Percentiles rank a stretch among this genome's conserved stretches.
phyloP scores from a whole-genome alignment of 2,329 filamentous ascomycete species.

The Cladosporium halotolerans region DNA sequence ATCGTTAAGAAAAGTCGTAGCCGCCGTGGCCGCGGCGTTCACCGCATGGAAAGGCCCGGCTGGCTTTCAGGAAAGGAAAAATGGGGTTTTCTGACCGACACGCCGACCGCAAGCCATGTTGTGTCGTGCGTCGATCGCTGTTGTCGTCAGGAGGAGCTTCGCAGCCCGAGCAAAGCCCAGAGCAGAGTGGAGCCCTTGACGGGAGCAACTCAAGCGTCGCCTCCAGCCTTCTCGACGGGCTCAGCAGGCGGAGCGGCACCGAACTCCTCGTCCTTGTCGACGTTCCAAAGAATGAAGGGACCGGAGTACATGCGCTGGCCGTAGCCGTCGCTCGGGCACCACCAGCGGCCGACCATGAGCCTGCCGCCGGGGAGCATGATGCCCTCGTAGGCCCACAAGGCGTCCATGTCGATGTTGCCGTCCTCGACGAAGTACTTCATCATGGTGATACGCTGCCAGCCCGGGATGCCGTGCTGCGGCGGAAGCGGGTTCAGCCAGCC shows the following conservation, averaged over 20 bases:
- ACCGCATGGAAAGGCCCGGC: no score
- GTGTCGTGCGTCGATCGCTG: not conserved
- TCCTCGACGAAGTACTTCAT: slow-evolving; percentile 44
- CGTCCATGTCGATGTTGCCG: slow-evolving; percentile 23
- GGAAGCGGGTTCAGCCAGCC: slow-evolving; percentile 48
- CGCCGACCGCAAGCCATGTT: no score
- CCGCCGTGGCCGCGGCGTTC: no score
- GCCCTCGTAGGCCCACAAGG: slow-evolving; percentile 46
- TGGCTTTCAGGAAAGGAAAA: no score
- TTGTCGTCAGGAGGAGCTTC: not conserved
- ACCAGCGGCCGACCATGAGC: slow-evolving; percentile 45
- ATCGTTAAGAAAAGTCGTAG: no score
- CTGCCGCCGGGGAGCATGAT: slow-evolving; percentile 43
- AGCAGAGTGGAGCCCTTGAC: not conserved
- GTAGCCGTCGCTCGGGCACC: slow-evolving; percentile 30
- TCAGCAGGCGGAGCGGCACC: not conserved
- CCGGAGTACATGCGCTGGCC: slow-evolving; percentile 31
- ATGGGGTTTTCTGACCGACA: no score
- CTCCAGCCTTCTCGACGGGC: no score
- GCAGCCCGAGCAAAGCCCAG: not conserved
- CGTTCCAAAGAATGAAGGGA: slow-evolving; percentile 40
- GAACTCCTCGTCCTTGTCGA: slow-evolving; percentile 19
- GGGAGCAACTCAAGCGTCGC: no score
- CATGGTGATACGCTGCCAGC: slow-evolving; percentile 50
- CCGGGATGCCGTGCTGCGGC: slow-evolving; percentile 43